These are phyloP conservation scores for Plasmodium coatneyi DNA, from an alignment of 169 alveolate species.

Conservation along the genomic window DNA sequence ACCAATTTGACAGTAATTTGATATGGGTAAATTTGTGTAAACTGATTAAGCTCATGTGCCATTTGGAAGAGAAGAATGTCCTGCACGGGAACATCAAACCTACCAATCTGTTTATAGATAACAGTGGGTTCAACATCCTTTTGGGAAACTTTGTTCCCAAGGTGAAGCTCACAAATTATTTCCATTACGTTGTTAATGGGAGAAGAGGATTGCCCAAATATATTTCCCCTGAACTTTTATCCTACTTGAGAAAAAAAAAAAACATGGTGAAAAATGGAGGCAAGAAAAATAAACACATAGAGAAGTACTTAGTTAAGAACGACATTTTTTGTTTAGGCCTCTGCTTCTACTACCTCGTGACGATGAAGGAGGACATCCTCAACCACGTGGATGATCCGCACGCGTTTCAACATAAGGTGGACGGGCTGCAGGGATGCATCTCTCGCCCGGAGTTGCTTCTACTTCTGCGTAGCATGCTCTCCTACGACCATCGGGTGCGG, in stretches of 20 bases:
- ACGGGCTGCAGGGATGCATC: neutral
- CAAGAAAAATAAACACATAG: conserved; percentile 26
- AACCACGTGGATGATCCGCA: conserved; percentile 11
- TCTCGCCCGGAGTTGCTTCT: conserved; percentile 15
- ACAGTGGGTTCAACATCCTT: conserved; percentile 25
- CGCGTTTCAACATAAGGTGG: conserved; percentile 23
- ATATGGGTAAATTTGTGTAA: conserved; percentile 22
- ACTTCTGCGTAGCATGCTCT: conserved; percentile 22
- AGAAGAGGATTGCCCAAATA: conserved; percentile 23
- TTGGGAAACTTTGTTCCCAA: conserved; percentile 59
- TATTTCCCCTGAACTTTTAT: conserved; percentile 54
- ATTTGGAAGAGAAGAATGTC: conserved; percentile 29
- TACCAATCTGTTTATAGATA: conserved; percentile 36
- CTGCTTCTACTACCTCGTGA: conserved; percentile 51
- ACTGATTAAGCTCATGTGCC: conserved; percentile 42
- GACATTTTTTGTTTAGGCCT: conserved; percentile 62
- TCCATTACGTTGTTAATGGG: conserved; percentile 38
- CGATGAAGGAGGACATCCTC: conserved; percentile 56
- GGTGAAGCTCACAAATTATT: conserved; percentile 21
- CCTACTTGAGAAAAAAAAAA: conserved; percentile 39
- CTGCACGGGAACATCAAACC: conserved; percentile 60
- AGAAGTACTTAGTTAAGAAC: conserved; percentile 25
- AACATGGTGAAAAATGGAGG: neutral
- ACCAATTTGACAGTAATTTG: conserved; percentile 10
- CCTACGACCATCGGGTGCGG: conserved; percentile 25